A percentile compares a stretch with the other conserved stretches of the same genome.
These are phyloP conservation scores for Boletus vinaceobasis DNA, from an alignment of 768 basidiomycete genomes.

Conservation along the genomic window DNA sequence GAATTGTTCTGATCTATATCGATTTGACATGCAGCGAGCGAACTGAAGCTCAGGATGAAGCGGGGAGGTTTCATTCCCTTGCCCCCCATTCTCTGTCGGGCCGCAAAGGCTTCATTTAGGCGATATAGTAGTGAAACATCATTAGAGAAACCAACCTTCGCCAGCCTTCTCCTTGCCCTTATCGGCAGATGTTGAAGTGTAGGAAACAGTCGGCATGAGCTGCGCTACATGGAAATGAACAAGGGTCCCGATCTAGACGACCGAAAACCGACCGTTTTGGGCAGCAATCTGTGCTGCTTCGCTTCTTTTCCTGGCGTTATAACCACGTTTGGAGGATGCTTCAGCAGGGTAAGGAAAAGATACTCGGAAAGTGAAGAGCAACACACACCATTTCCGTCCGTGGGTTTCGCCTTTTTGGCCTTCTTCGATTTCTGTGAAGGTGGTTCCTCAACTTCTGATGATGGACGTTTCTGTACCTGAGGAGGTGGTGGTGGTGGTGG, in stretches of 20 bases:
- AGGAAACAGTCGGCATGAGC: constrained; percentile 44
- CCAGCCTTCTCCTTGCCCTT: constrained; percentile 46
- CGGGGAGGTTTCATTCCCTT: constrained; percentile 30
- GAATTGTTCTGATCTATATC: constrained; percentile 68
- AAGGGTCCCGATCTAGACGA: constrained; percentile 9
- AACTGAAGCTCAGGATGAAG: constrained; percentile 69
- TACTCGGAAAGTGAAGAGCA: constrained; percentile 1
- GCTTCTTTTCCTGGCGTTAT: constrained; percentile 68
- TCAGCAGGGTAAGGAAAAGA: constrained; percentile 14
- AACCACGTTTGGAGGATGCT: constrained; percentile 59
- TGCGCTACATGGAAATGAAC: constrained; percentile 36
- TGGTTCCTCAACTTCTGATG: constrained; percentile 39
- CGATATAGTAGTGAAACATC: neutral
- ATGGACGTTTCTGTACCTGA: constrained; percentile 35
- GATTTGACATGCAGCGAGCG: constrained; percentile 81
- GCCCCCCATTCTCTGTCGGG: constrained; percentile 27
- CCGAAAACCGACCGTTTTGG: constrained; percentile 50
- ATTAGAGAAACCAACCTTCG: constrained; percentile 32
- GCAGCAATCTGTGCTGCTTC: constrained; percentile 65
- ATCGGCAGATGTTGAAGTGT: constrained; percentile 33
- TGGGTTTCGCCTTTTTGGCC: constrained; percentile 38
- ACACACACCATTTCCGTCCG: constrained; percentile 33
- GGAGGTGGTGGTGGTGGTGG: constrained; percentile 24
- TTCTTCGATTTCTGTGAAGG: constrained; percentile 47
- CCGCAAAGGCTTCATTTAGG: constrained; percentile 22